Evolutionary conservation across 1,284 basidiomycete genomes (phyloP), one percentile per base, ranked within the genome.

Genomic region (Ganoderma meredithae): DNA sequence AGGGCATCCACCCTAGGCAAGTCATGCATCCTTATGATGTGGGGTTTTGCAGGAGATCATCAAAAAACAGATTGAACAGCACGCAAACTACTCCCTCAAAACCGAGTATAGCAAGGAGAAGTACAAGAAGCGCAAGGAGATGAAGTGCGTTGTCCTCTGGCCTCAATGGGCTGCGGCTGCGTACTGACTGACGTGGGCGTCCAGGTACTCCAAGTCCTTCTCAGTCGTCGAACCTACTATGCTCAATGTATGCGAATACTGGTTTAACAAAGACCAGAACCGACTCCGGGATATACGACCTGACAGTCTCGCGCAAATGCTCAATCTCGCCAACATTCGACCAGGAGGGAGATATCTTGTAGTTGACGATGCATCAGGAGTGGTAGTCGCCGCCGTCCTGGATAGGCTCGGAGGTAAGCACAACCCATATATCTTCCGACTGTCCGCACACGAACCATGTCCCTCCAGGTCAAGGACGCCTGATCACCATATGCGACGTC

Each of bases 71-170:
- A 96, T 98, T 67, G 95, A 95, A 73, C 88, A 92, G 74, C 96
- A 98, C 76, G 91, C 93, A 41, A 93, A 94, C 75, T 98, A 94
- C 79, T 89, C 90, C 9, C 83, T 97, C 64, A 98, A 98, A 82
- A 98, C 96, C 1, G 97, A 97, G 80, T 98, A 96, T 78, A 96
- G 94, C 79, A 98, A 98, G 80, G 96, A 98, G 76, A 98, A 98
- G 79, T 98, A 98, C 81, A 92, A 90, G 77, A 96, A 96, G 79
- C 86, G 95, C 59, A 98, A 98, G 80, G 95, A 97, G 81, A 95
- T 94, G 71, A 98, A 98, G 96, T 96, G 77, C 72, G 87, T 80
- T 31, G 52, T 36, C 25, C 39, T 60, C 58, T n/a, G 47, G 49
- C 7, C 44, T 22, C 19, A 47, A 19, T 47, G 44, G 44, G 19